phyloP scores from a whole-genome alignment of 2,329 filamentous ascomycete species.

The Colletotrichum paranaense region DNA sequence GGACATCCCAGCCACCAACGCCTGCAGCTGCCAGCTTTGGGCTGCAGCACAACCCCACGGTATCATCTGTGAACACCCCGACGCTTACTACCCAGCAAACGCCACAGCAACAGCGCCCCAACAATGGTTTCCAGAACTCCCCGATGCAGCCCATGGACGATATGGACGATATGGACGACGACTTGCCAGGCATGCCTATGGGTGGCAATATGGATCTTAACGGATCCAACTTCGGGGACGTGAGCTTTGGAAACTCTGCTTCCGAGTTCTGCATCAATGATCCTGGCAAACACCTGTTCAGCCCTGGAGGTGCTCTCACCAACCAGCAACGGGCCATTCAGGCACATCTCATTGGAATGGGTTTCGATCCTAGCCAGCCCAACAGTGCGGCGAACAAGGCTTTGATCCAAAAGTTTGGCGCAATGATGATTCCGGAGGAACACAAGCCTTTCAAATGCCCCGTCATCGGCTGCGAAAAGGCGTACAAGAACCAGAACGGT shows the following conservation, averaged over 20 bases:
- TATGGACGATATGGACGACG: conserved; percentile 79
- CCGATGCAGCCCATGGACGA: conserved; percentile 75
- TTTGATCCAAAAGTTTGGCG: conserved; percentile 67
- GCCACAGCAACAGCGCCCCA: conserved; percentile 57
- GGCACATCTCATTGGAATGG: conserved; percentile 77
- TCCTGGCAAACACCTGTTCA: conserved; percentile 93
- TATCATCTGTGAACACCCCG: conserved; percentile 96
- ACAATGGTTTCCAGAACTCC: conserved; percentile 54
- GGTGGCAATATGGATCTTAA: conserved; percentile 72
- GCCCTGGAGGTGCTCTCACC: conserved; percentile 79
- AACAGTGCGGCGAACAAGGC: conserved; percentile 78
- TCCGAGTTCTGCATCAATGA: conserved; percentile 82
- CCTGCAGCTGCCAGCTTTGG: conserved; percentile 82
- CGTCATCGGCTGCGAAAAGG: conserved; percentile 98
- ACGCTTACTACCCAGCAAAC: conserved; percentile 84
- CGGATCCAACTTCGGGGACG: conserved; percentile 59
- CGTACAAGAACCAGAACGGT: conserved; percentile 99
- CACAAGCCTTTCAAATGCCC: conserved; percentile 98
- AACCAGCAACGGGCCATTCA: conserved; percentile 72
- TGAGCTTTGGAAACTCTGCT: conserved; percentile 63
- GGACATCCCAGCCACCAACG: conserved; percentile 87
- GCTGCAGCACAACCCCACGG: conserved; percentile 92
- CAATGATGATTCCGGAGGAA: conserved; percentile 82
- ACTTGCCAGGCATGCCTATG: conserved; percentile 72
- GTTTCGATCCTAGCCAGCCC: conserved; percentile 79